phyloP scores from a whole-genome alignment of 2,329 filamentous ascomycete species.

The Colletotrichum sp. region DNA sequence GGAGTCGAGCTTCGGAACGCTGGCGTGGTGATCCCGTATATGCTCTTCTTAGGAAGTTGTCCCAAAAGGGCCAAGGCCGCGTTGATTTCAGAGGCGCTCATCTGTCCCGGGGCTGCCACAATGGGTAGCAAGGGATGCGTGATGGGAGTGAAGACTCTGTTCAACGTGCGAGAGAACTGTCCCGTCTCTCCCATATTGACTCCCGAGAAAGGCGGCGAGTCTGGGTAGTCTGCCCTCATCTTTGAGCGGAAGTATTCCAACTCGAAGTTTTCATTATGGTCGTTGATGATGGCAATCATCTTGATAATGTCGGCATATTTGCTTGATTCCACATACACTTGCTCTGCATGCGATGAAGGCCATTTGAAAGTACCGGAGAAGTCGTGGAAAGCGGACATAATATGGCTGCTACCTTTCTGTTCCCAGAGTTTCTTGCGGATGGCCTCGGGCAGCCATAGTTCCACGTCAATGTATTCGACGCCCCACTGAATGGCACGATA shows the following conservation, averaged over 20 bases:
- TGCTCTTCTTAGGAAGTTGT: constrained; percentile 78
- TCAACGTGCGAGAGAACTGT: constrained; percentile 82
- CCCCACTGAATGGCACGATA: constrained; percentile 87
- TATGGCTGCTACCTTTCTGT: constrained; percentile 77
- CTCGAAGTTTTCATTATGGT: constrained; percentile 87
- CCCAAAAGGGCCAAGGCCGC: constrained; percentile 78
- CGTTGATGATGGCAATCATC: constrained; percentile 85
- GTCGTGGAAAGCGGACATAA: constrained; percentile 93
- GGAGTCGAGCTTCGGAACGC: constrained; percentile 68
- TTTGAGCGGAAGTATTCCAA: constrained; percentile 86
- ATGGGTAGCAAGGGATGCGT: constrained; percentile 85
- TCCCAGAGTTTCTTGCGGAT: constrained; percentile 73
- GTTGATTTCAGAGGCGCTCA: constrained; percentile 88
- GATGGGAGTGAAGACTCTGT: constrained; percentile 87
- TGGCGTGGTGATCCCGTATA: constrained; percentile 80
- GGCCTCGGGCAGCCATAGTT: constrained; percentile 82
- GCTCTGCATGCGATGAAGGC: constrained; percentile 75
- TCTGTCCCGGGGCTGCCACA: constrained; percentile 83
- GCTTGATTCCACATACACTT: constrained; percentile 73
- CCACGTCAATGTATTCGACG: constrained; percentile 88
- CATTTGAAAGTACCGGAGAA: constrained; percentile 86
- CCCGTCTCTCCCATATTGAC: constrained; percentile 90
- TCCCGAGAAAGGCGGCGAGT: constrained; percentile 77
- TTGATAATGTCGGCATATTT: constrained; percentile 86
- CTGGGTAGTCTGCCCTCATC: constrained; percentile 71